Conservation (phyloP, 1,284 basidiomycete species). For the Trametes versicolor region DNA sequence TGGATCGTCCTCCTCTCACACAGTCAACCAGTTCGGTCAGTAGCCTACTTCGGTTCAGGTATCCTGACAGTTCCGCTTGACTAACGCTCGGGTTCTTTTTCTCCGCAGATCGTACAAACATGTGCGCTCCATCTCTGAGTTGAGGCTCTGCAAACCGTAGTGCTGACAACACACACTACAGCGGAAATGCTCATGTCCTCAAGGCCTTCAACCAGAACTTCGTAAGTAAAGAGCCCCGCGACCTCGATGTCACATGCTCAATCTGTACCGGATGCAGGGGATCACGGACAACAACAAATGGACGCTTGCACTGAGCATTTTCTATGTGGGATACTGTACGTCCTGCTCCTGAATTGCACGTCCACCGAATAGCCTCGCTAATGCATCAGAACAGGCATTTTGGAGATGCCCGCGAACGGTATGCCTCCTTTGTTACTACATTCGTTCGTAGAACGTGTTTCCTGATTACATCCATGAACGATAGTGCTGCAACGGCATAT, state of each 20-base stretch:
- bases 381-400: slow-evolving; percentile 55
- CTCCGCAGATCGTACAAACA: slow-evolving; percentile 60
- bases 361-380: too few species aligned
- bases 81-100: neutral
- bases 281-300: slow-evolving; percentile 61
- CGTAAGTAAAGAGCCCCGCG: slow-evolving; percentile 47
- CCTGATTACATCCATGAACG: too few species aligned
- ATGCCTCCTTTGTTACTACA: slow-evolving; percentile 1
- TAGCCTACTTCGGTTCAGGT: neutral
- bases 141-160: neutral
- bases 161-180: slow-evolving; percentile 32
- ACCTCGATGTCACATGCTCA: neutral
- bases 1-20: neutral
- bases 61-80: neutral
- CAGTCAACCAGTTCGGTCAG: neutral
- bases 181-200: slow-evolving; percentile 64
- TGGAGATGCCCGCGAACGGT: slow-evolving; percentile 68
- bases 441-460: too few species aligned
- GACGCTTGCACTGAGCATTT: slow-evolving; percentile 64
- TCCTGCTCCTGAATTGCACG: neutral
- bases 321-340: slow-evolving; percentile 67
- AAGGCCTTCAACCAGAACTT: slow-evolving; percentile 61
- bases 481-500: slow-evolving; percentile 63
- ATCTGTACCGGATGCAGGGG: slow-evolving; percentile 44
- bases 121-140: slow-evolving; percentile 44